These are phyloP conservation scores for Leccinum rimulosum DNA, from an alignment of 768 basidiomycete species.

Conservation along the genomic window DNA sequence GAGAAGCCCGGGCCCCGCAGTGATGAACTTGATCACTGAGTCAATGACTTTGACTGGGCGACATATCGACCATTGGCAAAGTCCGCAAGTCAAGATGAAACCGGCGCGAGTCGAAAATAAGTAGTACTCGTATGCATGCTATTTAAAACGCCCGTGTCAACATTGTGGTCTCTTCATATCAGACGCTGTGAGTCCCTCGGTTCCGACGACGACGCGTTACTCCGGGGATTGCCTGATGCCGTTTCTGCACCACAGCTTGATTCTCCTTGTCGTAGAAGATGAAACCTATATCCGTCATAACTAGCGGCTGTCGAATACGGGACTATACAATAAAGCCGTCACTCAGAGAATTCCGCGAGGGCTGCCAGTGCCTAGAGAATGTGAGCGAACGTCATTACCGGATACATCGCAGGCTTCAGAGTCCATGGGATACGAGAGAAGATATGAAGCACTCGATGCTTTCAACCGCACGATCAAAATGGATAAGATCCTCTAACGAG, in stretches of 20 bases:
- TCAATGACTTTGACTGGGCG: not conserved
- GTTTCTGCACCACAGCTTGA: not conserved
- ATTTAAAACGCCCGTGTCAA: not conserved
- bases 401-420: not conserved
- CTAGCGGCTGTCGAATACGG: no score
- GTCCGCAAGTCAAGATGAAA: not conserved
- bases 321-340: no score
- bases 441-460: no score
- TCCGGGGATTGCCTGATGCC: not conserved
- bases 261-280: not conserved
- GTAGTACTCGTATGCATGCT: not conserved
- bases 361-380: not conserved
- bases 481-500: not conserved
- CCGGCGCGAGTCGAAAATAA: not conserved
- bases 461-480: no score
- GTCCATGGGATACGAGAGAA: no score
- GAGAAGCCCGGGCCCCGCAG: not conserved
- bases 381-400: not conserved
- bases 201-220: not conserved
- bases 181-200: not conserved
- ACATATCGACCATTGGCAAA: not conserved
- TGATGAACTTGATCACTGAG: not conserved
- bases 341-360: not conserved
- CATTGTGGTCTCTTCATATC: not conserved
- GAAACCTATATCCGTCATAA: not conserved